Conservation (phyloP, 768 basidiomycete genomes). For the Lactarius psammicola region DNA sequence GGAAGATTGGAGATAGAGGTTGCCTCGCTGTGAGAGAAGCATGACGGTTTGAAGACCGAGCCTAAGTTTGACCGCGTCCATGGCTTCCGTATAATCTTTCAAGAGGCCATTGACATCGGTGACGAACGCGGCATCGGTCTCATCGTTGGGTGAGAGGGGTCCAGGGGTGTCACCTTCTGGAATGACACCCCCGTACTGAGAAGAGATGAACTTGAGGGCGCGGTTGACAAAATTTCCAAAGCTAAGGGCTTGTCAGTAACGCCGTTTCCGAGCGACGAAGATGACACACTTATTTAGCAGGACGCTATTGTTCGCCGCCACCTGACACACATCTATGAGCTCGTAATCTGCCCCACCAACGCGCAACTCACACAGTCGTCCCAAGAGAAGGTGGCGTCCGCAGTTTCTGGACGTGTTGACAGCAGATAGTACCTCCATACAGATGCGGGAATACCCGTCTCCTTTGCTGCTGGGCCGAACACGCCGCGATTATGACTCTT, state of each 20-base stretch:
- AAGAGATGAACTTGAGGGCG: slow-evolving; percentile 84
- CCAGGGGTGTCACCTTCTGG: slow-evolving; percentile 79
- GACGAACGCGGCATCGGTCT: slow-evolving; percentile 72
- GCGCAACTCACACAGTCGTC: slow-evolving; percentile 70
- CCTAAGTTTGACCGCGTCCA: slow-evolving; percentile 91
- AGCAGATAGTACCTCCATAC: slow-evolving; percentile 98
- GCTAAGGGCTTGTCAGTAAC: slow-evolving; percentile 39
- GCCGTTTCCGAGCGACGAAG: background rate
- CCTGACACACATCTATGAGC: slow-evolving; percentile 42
- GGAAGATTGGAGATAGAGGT: slow-evolving; percentile 91
- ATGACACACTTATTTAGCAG: slow-evolving; percentile 78
- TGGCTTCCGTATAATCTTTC: slow-evolving; percentile 75
- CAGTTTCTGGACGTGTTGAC: slow-evolving; percentile 88
- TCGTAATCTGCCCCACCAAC: background rate
- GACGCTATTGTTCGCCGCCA: slow-evolving; percentile 89
- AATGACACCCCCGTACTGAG: slow-evolving; percentile 75
- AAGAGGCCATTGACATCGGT: slow-evolving; percentile 75
- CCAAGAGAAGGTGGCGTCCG: slow-evolving; percentile 97
- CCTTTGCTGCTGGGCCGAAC: slow-evolving; percentile 91
- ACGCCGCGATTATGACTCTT: slow-evolving; percentile 97
- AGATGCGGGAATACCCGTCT: slow-evolving; percentile 89
- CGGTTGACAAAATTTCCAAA: slow-evolving; percentile 99
- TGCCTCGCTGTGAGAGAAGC: slow-evolving; percentile 84
- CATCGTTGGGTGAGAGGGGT: slow-evolving; percentile 64
- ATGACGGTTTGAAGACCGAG: slow-evolving; percentile 86